A percentile compares a stretch with the other conserved stretches of the same genome.
Evolutionary conservation across 768 basidiomycete species (phyloP).

Genomic region (Leccinum disarticulatum): DNA sequence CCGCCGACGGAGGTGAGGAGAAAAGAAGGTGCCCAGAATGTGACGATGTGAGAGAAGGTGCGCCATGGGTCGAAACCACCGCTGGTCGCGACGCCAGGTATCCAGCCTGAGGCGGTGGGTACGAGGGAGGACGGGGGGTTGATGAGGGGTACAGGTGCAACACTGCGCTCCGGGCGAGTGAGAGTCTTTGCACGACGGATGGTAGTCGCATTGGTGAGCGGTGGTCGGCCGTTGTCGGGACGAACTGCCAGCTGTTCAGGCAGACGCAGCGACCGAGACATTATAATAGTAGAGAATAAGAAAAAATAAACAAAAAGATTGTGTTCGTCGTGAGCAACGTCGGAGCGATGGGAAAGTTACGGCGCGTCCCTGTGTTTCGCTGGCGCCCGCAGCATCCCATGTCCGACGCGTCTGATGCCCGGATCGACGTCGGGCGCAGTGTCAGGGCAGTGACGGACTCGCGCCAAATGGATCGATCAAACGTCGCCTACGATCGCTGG

Average conservation of each 20-base stretch:
- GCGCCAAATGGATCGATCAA: not conserved
- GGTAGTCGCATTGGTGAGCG: conserved; percentile 51
- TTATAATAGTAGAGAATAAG: too few species aligned
- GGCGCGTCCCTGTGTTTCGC: not conserved
- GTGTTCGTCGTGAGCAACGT: not conserved
- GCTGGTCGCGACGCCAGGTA: conserved; percentile 32
- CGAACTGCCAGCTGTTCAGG: conserved; percentile 4
- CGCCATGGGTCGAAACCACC: conserved; percentile 65
- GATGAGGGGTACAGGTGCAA: conserved; percentile 92
- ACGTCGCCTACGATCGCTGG: conserved; percentile 19
- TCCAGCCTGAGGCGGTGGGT: conserved; percentile 37
- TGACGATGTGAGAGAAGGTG: conserved; percentile 73
- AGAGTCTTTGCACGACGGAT: conserved; percentile 92
- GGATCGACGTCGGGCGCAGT: not conserved
- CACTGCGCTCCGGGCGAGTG: conserved; percentile 91
- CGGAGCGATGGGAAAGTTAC: not conserved
- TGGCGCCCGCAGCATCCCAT: not conserved
- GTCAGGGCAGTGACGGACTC: not conserved
- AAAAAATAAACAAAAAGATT: not conserved
- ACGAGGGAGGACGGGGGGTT: conserved; percentile 63
- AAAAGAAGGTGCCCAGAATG: conserved; percentile 89
- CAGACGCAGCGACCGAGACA: conserved; percentile 27
- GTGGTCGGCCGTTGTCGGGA: conserved; percentile 53
- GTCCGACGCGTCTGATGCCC: conserved; percentile 14
- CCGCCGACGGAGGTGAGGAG: conserved; percentile 74